phyloP scores from a whole-genome alignment of 1,139 yeast genomes.

The Hansenula lynferdii region DNA sequence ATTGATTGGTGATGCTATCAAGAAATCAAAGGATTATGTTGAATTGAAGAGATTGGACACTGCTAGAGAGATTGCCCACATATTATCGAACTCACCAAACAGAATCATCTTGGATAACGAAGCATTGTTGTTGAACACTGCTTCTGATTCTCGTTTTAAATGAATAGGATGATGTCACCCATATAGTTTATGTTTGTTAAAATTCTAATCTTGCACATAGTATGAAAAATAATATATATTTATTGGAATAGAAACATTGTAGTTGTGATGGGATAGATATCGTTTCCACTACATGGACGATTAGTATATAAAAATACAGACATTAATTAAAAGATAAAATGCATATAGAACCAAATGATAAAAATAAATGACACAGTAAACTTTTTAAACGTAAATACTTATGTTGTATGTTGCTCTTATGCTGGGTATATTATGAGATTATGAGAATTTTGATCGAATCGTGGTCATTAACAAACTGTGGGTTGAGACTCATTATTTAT shows the following conservation, averaged over 20 bases:
- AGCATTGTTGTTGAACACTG: constrained; percentile 85
- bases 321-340: not conserved
- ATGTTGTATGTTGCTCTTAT: no score
- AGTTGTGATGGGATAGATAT: no score
- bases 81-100: constrained; percentile 85
- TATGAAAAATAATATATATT: constrained; percentile 1
- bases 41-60: constrained; percentile 96
- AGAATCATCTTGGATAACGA: constrained; percentile 88
- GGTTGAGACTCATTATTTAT: not conserved
- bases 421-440: no score
- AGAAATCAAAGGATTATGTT: constrained; percentile 91
- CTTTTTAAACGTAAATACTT: no score
- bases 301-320: not conserved
- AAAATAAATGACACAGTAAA: no score
- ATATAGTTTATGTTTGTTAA: no score
- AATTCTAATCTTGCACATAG: constrained; percentile 2
- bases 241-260: no score
- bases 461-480: no score
- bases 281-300: no score
- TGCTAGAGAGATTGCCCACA: constrained; percentile 90
- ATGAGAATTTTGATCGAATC: no score
- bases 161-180: no score
- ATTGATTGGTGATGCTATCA: constrained; percentile 97
- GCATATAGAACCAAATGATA: not conserved
- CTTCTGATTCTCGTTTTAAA: constrained; percentile 48